These are phyloP conservation scores for Leccinum griseonigrum DNA, from an alignment of 1,284 basidiomycete species.

Conservation along the genomic window DNA sequence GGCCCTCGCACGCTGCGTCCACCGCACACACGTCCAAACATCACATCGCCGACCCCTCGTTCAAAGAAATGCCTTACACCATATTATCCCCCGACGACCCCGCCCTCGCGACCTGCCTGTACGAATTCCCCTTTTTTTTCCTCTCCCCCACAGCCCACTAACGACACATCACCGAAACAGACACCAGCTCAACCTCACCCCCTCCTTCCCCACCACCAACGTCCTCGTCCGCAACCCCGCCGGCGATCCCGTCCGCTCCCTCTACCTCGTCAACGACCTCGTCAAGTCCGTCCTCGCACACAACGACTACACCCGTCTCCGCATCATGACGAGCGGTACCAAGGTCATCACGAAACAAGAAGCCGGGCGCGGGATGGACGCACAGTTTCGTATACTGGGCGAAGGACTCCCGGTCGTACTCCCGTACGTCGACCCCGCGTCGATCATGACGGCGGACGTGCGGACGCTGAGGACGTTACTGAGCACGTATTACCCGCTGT, in stretches of 20 bases:
- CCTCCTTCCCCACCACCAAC: conserved; percentile 75
- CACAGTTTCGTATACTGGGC: conserved; percentile 76
- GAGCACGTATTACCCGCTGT: conserved; percentile 76
- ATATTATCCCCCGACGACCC: conserved; percentile 74
- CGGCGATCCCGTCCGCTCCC: conserved; percentile 75
- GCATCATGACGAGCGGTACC: conserved; percentile 89
- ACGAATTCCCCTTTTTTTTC: not conserved
- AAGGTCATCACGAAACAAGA: conserved; percentile 80
- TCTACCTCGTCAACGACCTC: conserved; percentile 88
- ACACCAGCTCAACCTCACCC: conserved; percentile 69
- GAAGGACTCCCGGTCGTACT: conserved; percentile 86
- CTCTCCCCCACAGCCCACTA: not conserved
- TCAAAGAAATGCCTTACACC: conserved; percentile 91
- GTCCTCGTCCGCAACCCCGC: conserved; percentile 86
- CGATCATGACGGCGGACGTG: conserved; percentile 63
- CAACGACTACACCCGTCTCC: conserved; percentile 85
- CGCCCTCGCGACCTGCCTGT: conserved; percentile 71
- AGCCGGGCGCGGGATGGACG: conserved; percentile 48
- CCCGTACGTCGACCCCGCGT: conserved; percentile 67
- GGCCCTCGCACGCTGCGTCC: not conserved
- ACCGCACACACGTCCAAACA: conserved; percentile 13
- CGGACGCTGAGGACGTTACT: conserved; percentile 66
- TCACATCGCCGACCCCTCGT: conserved; percentile 46
- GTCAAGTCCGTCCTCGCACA: conserved; percentile 77
- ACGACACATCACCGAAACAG: conserved; percentile 36